Evolutionary conservation across 2,329 filamentous ascomycete species (phyloP).

Genomic region (Colletotrichum melonis): DNA sequence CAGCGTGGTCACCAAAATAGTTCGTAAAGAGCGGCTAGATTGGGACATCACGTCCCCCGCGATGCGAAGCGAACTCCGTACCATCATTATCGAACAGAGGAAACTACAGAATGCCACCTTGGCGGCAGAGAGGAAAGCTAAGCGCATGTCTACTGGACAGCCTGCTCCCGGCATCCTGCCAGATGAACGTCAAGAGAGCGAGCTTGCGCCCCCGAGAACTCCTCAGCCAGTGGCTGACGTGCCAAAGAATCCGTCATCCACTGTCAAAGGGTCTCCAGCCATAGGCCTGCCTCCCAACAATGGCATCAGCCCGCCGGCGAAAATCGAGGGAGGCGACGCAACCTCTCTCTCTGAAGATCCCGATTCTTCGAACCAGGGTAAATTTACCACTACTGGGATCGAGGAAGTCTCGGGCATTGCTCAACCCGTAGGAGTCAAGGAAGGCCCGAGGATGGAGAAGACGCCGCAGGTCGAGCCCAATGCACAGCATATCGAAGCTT

Average conservation of each 20-base stretch:
- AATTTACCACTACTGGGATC: not conserved
- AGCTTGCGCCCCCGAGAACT: slow-evolving; percentile 17
- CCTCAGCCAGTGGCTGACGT: slow-evolving; percentile 29
- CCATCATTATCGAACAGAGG: slow-evolving; percentile 73
- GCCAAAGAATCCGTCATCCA: slow-evolving; percentile 32
- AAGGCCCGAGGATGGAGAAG: not conserved
- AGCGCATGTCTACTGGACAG: slow-evolving; percentile 44
- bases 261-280: slow-evolving; percentile 22
- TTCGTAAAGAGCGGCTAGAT: slow-evolving; percentile 65
- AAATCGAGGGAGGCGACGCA: not conserved
- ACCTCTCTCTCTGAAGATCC: not conserved
- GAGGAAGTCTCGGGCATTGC: not conserved
- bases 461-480: too few relatives aligned
- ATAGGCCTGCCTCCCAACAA: not conserved
- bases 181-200: not conserved
- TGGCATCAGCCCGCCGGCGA: not conserved
- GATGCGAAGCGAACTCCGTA: slow-evolving; percentile 74
- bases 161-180: slow-evolving; percentile 24
- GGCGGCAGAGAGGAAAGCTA: slow-evolving; percentile 51
- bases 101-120: slow-evolving; percentile 62
- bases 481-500: not conserved
- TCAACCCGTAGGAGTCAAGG: not conserved
- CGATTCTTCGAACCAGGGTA: not conserved
- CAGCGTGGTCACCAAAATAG: slow-evolving; percentile 72
- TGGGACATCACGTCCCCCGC: slow-evolving; percentile 68